Evolutionary conservation across 1,284 basidiomycete species (phyloP), one percentile per base, ranked within the genome.

Genomic region (Tilletia walkeri): DNA sequence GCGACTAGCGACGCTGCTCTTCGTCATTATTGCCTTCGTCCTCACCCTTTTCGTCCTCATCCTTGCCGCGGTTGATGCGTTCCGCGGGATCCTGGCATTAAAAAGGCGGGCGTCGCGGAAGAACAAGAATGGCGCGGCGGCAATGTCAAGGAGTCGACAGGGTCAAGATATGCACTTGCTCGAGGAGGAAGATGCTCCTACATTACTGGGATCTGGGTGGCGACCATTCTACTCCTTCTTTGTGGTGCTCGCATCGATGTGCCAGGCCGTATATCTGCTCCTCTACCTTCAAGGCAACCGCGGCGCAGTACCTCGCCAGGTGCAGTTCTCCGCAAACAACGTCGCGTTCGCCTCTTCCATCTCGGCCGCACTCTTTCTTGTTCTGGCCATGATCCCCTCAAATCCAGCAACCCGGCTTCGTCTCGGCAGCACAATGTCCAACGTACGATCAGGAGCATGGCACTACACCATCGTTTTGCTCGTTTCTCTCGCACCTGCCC

Each of bases 1-100:
- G 16, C 34, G 12, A 18, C 59, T 63, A 6, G 30, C 36, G 6
- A n/a, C 36, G 6, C 34, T 63, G 30, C 59, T 63, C 59, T 63
- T 63, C 34, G 59, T 63, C 30, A 41, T 63, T 38, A 63, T 63
- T 38, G 34, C 59, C 34, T 41, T 63, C 59, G 38, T 63, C 36
- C 36, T 63, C 12, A 63, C 59, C 7, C 18, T 41, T 5, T 20
- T 39, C 6, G 41, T 38, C 36, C 34, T 63, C 34, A 20, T 39
- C 14, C 36, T 63, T 38, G 59, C 59, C 59, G 59, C 34, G 16
- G 12, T 41, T 20, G 59, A 63, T 16, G 59, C 59, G 16, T 14
- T 38, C 9, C 59, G 59, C 59, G 59, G 59, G 18, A 36, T 39
- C 14, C n/a, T 63, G 34, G 59, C 59, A 12, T 14, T 38, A 14